Evolutionary conservation across 352 stramenopile genomes (phyloP), one percentile per base, ranked within the genome.

Genomic region (Phytopythium aichiense): DNA sequence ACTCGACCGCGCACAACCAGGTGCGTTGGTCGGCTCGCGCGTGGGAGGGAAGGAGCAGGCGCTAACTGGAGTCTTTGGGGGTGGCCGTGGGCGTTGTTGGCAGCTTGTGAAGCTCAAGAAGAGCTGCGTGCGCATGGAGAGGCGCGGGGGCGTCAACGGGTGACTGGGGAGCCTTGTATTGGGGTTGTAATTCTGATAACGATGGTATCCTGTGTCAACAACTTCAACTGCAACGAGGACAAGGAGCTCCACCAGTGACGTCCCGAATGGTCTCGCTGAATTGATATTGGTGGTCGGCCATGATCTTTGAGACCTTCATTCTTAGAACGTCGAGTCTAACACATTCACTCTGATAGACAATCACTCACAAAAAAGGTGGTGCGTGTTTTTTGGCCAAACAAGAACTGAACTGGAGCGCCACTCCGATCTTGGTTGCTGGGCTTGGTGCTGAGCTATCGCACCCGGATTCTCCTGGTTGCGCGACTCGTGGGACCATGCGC

Each of bases 1-100:
- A 88, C 51, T 91, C 80, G 22, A 73, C 60, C 30, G 77, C 91
- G 64, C 76, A 97, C 69, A 76, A 95, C 68, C 66, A 88, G 68
- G 77, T 83, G 56, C 23, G 46, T 52, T 20, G 1, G 22, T 54
- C 35, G 12, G 35, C 9, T 15, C 12, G 35, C 12, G 15, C 2
- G 35, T 40, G 7, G 35, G 35, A 7, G 6, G 12, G 35, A 15
- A 1, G 35, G 35, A 40, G 6, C 56, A 46, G 40, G 40, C 1
- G 20, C 42, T 49, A 25, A 49, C 35, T 56, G n/a, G 49, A 30
- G 12, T 2, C 22, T 35, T 15, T 56, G 42, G 16, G 4, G 56
- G 28, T 53, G 20, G 16, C 33, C 9, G 23, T 20, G 15, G 0
- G 16, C 18, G 31, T n/a, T n/a, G 33, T 11, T 12, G 59, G 16